Evolutionary conservation across 306 rosid species (phyloP), one percentile per base, ranked within the genome.

Genomic region (Abrus pulchellus): DNA sequence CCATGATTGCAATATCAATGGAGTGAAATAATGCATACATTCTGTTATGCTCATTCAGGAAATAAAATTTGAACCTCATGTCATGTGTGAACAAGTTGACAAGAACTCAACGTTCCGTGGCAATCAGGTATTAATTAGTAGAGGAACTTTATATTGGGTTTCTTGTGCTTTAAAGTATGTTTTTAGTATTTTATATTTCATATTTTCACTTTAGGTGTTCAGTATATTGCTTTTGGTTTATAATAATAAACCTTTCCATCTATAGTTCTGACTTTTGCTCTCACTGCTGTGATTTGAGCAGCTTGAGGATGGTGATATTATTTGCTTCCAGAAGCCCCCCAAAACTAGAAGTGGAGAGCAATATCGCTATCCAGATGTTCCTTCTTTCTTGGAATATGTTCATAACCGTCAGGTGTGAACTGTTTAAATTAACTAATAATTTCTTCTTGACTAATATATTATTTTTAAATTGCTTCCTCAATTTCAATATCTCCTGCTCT

Each of bases 231-330:
- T 44, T 78, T 55, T 9, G 45, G 27, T 55, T 67, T 67, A 77
- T 66, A 30, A 32, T 20, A 76, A 41, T 53, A 64, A 50, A 43
- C 67, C 2, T 59, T 36, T 14, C 11, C 10, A 68, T 20, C 28
- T 69, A 36, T 38, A 30, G 30, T 34, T 45, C 27, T 79, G 36
- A 55, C 54, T 61, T 50, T 77, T 13, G 61, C 64, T 74, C 20
- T 5, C 11, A 43, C 43, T 50, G 30, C 60, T 75, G 68, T 80
- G 57, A 33, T 64, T 47, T 84, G 83, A 86, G 33, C 88, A 94
- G 99, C 87, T 94, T 76, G 97, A 94, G 85, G 97, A 93, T 60
- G 99, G 99, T 56, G 99, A 94, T 83, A 94, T 94, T 79, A 90
- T 94, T 74, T 94, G 99, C 90, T 87, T 90, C 80, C 97, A 94